phyloP scores from a whole-genome alignment of 139 green algal species.

The Auxenochlorella protothecoides region DNA sequence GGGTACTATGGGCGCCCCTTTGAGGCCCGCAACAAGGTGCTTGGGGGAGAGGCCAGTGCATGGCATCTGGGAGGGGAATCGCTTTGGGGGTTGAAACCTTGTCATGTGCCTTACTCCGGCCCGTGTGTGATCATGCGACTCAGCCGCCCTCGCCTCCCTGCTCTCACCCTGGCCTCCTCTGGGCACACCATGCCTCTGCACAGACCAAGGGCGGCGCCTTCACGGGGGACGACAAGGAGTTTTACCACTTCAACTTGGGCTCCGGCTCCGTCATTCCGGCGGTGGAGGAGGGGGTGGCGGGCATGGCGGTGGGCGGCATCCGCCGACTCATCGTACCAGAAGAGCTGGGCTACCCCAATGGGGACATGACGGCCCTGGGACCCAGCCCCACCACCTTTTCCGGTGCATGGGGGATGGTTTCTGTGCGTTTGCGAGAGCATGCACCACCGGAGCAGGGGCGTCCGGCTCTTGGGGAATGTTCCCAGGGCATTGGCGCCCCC shows the following conservation, averaged over 20 bases:
- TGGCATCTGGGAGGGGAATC: not conserved
- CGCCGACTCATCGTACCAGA: slow-evolving; percentile 70
- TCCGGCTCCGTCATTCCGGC: slow-evolving; percentile 45
- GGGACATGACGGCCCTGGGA: slow-evolving; percentile 43
- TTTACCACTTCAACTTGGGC: slow-evolving; percentile 55
- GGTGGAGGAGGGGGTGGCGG: slow-evolving; percentile 66
- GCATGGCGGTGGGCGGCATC: slow-evolving; percentile 67
- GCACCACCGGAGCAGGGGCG: no score
- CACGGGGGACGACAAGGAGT: slow-evolving; percentile 53
- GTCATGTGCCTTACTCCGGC: not conserved
- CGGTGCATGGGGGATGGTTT: slow-evolving; percentile 6
- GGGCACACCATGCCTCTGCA: no score
- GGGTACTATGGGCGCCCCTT: slow-evolving; percentile 73
- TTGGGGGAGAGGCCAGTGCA: not conserved
- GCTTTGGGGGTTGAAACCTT: not conserved
- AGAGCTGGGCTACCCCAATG: slow-evolving; percentile 70
- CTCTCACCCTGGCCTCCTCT: not conserved
- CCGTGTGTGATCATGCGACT: not conserved
- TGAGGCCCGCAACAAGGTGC: slow-evolving; percentile 79
- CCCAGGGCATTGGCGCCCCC: no score
- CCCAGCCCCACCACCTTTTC: slow-evolving; percentile 51
- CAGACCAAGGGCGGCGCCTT: slow-evolving; percentile 66
- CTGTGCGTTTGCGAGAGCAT: no score
- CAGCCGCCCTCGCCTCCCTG: no score
- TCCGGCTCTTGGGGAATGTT: no score